Evolutionary conservation across 2,329 filamentous ascomycete species (phyloP).

Genomic region (Ceratocystis variospora): DNA sequence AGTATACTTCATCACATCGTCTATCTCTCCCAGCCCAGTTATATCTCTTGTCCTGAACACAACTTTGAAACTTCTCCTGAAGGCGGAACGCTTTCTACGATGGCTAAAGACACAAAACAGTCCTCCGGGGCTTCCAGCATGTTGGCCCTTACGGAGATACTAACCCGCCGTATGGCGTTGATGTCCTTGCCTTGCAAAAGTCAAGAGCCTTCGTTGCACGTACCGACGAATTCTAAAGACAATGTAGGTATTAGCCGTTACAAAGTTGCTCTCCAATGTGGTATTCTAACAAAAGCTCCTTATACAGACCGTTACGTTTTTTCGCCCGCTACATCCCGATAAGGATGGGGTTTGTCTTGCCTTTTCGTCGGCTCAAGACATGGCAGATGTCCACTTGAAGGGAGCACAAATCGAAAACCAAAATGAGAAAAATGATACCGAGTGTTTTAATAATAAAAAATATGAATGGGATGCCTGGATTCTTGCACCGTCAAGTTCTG

Average conservation of each 20-base stretch:
- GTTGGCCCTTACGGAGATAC: background rate
- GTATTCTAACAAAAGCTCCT: background rate
- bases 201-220: background rate
- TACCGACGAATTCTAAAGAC: too few species aligned
- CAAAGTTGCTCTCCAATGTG: background rate
- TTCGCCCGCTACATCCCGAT: background rate
- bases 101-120: background rate
- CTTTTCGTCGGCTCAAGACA: conserved; percentile 12
- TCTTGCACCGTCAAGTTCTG: conserved; percentile 4
- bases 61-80: too few species aligned
- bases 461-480: conserved; percentile 17
- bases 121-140: background rate
- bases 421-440: conserved; percentile 13
- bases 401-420: conserved; percentile 16
- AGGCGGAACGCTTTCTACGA: background rate
- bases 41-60: too few species aligned
- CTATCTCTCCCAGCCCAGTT: too few species aligned
- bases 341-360: conserved; percentile 10
- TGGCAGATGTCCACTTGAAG: conserved; percentile 11
- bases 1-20: too few species aligned
- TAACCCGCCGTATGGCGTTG: background rate
- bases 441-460: conserved; percentile 14
- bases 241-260: too few species aligned
- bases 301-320: background rate
- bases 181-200: background rate